Conservation (phyloP, 345 rosid genomes). For the Noccaea bulbosa region DNA sequence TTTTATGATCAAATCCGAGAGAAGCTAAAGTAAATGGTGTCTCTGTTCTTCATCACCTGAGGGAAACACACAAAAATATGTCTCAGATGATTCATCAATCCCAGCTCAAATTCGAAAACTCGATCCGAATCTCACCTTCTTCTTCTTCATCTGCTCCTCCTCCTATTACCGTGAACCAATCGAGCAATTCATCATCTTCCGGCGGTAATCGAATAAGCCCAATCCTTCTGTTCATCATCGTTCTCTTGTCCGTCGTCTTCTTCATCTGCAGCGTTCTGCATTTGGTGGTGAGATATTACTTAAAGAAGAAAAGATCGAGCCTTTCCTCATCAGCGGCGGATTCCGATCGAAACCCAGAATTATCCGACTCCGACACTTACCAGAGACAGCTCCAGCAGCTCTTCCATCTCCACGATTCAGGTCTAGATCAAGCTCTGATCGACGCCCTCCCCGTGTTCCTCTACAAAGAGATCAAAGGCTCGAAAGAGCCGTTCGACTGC, state of each 20-base stretch:
- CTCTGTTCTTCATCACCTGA: slow-evolving; percentile 46
- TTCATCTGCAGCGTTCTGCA: slow-evolving; percentile 79
- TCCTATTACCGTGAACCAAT: slow-evolving; percentile 44
- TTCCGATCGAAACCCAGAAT: slow-evolving; percentile 57
- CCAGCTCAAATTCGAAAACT: slow-evolving; percentile 41
- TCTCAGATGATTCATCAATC: slow-evolving; percentile 45
- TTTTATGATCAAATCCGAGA: slow-evolving; percentile 31
- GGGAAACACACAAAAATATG: slow-evolving; percentile 33
- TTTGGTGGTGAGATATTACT: slow-evolving; percentile 55
- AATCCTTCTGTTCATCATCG: slow-evolving; percentile 62
- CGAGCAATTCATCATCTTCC: slow-evolving; percentile 45
- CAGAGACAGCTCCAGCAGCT: slow-evolving; percentile 89
- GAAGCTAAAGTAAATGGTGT: slow-evolving; percentile 30
- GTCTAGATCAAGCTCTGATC: slow-evolving; percentile 85
- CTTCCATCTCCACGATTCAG: slow-evolving; percentile 89
- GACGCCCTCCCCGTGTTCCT: slow-evolving; percentile 85
- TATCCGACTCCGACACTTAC: slow-evolving; percentile 67
- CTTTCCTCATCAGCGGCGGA: slow-evolving; percentile 57
- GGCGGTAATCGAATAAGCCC: slow-evolving; percentile 59
- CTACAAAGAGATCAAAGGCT: slow-evolving; percentile 69
- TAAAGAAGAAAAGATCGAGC: slow-evolving; percentile 56
- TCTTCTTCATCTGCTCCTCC: slow-evolving; percentile 39
- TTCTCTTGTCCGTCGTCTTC: slow-evolving; percentile 63
- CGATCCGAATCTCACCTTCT: slow-evolving; percentile 43
- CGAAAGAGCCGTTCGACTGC: slow-evolving; percentile 88